phyloP scores from a whole-genome alignment of 164 flowering plant genomes.

The Warburgia ugandensis region DNA sequence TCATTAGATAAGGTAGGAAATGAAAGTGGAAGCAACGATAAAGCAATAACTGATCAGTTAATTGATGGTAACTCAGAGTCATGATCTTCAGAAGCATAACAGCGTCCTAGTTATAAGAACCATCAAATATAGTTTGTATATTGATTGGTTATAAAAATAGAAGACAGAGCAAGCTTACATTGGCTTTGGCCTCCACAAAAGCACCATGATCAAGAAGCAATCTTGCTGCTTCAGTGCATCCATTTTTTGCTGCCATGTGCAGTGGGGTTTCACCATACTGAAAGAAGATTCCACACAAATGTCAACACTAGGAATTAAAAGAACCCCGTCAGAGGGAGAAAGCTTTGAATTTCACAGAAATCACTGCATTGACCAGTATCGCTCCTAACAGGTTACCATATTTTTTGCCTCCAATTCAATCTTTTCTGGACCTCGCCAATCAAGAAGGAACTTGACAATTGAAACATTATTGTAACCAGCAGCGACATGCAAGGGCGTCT shows the following conservation, averaged over 20 bases:
- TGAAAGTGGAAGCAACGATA: too few species aligned
- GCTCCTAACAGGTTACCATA: constrained; percentile 45
- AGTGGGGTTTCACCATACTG: constrained; percentile 99
- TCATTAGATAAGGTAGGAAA: too few species aligned
- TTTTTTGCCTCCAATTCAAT: constrained; percentile 89
- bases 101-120: not conserved
- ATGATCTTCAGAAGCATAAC: too few species aligned
- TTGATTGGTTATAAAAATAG: not conserved
- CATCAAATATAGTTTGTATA: not conserved
- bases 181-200: constrained; percentile 80
- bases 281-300: constrained; percentile 7
- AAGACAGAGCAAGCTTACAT: constrained; percentile 34
- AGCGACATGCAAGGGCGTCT: constrained; percentile 92
- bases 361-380: not conserved
- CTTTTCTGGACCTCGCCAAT: constrained; percentile 55
- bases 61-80: too few species aligned
- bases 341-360: not conserved
- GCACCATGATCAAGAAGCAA: constrained; percentile 85
- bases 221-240: constrained; percentile 66
- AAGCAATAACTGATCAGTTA: too few species aligned
- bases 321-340: not conserved
- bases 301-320: constrained; percentile 3
- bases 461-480: constrained; percentile 70
- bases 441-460: constrained; percentile 63
- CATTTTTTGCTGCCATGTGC: constrained; percentile 99